Conservation (phyloP, 2,329 filamentous ascomycete species). For the Mycosphaerella sp. region DNA sequence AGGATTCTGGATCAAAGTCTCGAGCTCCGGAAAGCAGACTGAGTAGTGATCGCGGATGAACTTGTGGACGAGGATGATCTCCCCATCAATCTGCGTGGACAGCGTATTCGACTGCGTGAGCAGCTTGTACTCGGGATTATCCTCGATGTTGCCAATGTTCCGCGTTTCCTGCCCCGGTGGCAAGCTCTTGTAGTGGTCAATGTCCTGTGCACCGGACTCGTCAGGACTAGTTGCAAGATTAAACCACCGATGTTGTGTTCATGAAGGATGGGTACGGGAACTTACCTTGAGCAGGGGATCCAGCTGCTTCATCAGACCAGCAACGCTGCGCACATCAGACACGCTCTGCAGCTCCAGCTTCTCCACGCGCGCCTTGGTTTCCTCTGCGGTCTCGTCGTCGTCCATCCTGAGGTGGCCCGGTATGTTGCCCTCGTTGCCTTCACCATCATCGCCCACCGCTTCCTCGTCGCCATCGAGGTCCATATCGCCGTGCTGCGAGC, state of each 20-base stretch:
- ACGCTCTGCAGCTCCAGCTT: constrained; percentile 71
- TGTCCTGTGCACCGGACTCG: constrained; percentile 62
- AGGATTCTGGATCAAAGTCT: constrained; percentile 82
- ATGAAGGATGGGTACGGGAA: constrained; percentile 30
- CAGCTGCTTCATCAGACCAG: constrained; percentile 72
- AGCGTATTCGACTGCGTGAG: constrained; percentile 82
- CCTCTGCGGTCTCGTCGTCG: constrained; percentile 58
- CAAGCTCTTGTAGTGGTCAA: constrained; percentile 66
- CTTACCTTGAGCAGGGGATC: constrained; percentile 77
- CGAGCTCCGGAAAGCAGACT: constrained; percentile 84
- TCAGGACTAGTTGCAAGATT: constrained; percentile 63
- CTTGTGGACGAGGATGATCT: constrained; percentile 91
- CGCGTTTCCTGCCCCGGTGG: constrained; percentile 58
- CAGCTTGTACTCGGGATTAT: constrained; percentile 85
- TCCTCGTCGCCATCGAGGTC: constrained; percentile 53
- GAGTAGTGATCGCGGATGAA: constrained; percentile 96
- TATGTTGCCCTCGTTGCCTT: constrained; percentile 14
- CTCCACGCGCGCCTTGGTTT: constrained; percentile 71
- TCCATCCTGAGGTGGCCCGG: constrained; percentile 39
- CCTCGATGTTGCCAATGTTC: constrained; percentile 76
- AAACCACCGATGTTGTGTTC: constrained; percentile 44
- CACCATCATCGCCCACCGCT: constrained; percentile 44
- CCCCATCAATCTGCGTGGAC: constrained; percentile 87
- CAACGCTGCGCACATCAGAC: constrained; percentile 72
- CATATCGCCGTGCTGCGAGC: constrained; percentile 49